Evolutionary conservation across 78 protist genomes (phyloP).

Genomic region (Tieghemostelium lacteum): DNA sequence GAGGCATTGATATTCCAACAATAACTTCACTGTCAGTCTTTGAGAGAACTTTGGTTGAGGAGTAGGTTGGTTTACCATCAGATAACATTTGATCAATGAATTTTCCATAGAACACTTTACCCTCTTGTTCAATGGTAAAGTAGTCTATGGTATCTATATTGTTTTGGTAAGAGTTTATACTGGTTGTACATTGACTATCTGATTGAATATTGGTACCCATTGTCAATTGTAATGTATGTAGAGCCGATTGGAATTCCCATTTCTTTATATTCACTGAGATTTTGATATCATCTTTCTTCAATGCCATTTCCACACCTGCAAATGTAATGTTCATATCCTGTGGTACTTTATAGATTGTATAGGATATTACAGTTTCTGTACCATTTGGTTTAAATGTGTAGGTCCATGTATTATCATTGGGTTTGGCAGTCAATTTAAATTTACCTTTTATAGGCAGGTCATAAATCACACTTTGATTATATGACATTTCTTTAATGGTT

Average conservation of each 20-base stretch:
- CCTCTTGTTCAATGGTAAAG: neutral
- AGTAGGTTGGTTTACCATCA: neutral
- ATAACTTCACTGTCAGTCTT: neutral
- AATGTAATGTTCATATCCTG: too few species aligned
- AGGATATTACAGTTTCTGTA: too few species aligned
- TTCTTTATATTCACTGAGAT: neutral
- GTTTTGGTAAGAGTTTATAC: neutral
- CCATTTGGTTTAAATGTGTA: too few species aligned
- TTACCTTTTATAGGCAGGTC: too few species aligned
- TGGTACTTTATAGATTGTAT: too few species aligned
- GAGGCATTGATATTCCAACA: neutral
- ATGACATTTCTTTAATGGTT: too few species aligned
- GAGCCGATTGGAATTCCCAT: neutral
- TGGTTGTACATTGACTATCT: neutral
- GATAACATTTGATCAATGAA: neutral
- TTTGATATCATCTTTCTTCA: neutral
- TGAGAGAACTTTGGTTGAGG: neutral
- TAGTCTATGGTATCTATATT: neutral
- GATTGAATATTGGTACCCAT: neutral
- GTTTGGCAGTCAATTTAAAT: too few species aligned
- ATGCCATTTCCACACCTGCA: too few species aligned
- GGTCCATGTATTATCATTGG: too few species aligned
- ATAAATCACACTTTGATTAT: too few species aligned
- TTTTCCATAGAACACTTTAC: neutral
- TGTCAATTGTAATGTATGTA: neutral